Evolutionary conservation across 2,329 filamentous ascomycete species (phyloP).

Genomic region (Trichoderma hamatum): DNA sequence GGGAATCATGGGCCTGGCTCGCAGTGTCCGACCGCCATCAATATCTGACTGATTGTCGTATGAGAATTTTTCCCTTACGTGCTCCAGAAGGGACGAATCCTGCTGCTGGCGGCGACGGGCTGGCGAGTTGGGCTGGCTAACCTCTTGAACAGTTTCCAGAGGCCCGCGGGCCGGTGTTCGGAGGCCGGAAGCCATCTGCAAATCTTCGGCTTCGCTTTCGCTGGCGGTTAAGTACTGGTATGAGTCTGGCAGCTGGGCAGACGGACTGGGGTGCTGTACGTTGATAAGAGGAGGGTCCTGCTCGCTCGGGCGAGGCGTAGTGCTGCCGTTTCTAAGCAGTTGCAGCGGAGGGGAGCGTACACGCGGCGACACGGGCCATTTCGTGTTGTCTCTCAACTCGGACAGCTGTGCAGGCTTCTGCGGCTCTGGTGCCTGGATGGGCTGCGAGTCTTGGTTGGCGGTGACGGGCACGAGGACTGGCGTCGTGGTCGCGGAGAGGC

Average conservation of each 20-base stretch:
- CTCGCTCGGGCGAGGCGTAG: constrained; percentile 51
- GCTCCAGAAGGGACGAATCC: constrained; percentile 53
- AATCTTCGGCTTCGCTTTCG: constrained; percentile 59
- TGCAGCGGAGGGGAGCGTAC: constrained; percentile 75
- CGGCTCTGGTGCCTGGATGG: constrained; percentile 62
- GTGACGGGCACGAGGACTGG: constrained; percentile 68
- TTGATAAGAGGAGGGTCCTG: constrained; percentile 56
- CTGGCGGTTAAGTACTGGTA: constrained; percentile 41
- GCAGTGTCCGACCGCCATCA: constrained; percentile 47
- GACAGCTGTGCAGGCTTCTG: constrained; percentile 57
- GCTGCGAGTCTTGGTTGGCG: constrained; percentile 59
- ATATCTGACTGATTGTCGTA: constrained; percentile 46
- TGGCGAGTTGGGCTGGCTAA: constrained; percentile 76
- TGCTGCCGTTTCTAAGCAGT: constrained; percentile 50
- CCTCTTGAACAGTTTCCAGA: constrained; percentile 90
- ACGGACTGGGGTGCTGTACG: constrained; percentile 55
- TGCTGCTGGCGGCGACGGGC: constrained; percentile 44
- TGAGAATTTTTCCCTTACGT: constrained; percentile 53
- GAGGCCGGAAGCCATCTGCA: constrained; percentile 53
- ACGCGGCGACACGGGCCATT: constrained; percentile 78
- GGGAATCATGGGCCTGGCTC: constrained; percentile 51
- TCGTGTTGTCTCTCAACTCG: constrained; percentile 60
- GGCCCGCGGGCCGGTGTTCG: constrained; percentile 64
- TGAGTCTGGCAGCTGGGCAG: constrained; percentile 47
- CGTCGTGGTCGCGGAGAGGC: constrained; percentile 68